Evolutionary conservation across 2,329 filamentous ascomycete species (phyloP), one percentile per base, ranked within the genome.

Genomic region (Colletotrichum graminicola): DNA sequence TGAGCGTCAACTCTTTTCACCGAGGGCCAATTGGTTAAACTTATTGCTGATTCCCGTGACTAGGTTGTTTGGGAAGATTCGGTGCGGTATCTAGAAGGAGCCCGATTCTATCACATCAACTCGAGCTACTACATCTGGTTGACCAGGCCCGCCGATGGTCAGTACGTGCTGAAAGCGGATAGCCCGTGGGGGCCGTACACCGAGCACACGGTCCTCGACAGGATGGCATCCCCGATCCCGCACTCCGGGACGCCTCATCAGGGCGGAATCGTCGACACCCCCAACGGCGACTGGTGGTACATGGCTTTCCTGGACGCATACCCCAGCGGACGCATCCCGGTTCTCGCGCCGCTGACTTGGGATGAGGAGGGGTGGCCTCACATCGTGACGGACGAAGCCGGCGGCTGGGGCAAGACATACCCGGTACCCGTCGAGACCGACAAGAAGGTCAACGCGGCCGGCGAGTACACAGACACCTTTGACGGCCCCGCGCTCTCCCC

Each of bases 291-390:
- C 18, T 90, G 88, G 88, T 89, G 87, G 74, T 90, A 88, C 73
- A 85, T 89, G 77, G 83, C 85, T 0, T 90, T 90, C 74, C 77
- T 84, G 6, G 86, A 87, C 73, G 80, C 82, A 0, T 90, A 87
- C 62, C 88, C 89, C 0, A 84, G 81, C 2, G 89, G 88, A 0
- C 82, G 88, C n/a, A 84, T 88, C 12, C 88, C 88, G 0, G 85
- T 88, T 0, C 77, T 89, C 1, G 87, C 88, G 0, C 88, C 88
- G 0, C 82, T 80, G 0, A 89, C 83, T 79, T 83, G 80, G 3
- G 72, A 76, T 1, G 84, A 88, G 49, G 73, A 75, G 2, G 87
- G 87, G 1, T 90, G 81, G 78, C 87, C 87, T 0, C 65, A 75
- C 10, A 68, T 80, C 11, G 77, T 88, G 0, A 80, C 77, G 0